A percentile compares a stretch with the other conserved stretches of the same genome.
Evolutionary conservation across 768 basidiomycete species (phyloP).

Genomic region (Phaeolepiota aurea): DNA sequence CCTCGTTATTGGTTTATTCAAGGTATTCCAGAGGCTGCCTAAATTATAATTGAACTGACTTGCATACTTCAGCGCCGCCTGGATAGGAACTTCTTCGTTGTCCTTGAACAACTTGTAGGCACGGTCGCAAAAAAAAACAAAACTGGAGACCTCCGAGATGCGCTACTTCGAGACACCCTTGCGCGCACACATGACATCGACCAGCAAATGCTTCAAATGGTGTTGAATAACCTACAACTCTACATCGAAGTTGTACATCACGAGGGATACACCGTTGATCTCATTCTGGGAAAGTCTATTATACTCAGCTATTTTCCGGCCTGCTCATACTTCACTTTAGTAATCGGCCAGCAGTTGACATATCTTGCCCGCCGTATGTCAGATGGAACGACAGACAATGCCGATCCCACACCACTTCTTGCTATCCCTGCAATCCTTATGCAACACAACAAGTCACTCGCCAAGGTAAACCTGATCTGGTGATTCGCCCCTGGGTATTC

Average conservation of each 20-base stretch:
- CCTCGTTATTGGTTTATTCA: slow-evolving; percentile 48
- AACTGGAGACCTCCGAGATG: slow-evolving; percentile 33
- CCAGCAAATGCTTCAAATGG: slow-evolving; percentile 36
- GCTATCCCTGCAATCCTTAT: slow-evolving; percentile 42
- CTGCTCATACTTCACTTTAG: slow-evolving; percentile 23
- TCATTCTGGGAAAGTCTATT: slow-evolving; percentile 44
- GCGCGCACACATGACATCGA: slow-evolving; percentile 42
- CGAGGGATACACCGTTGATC: slow-evolving; percentile 37
- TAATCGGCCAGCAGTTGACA: slow-evolving; percentile 45
- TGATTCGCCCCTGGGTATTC: slow-evolving; percentile 4
- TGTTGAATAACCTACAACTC: slow-evolving; percentile 45
- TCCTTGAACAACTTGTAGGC: slow-evolving; percentile 40
- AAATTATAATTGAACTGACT: slow-evolving; percentile 1
- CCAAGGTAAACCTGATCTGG: slow-evolving; percentile 40
- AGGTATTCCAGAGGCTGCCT: slow-evolving; percentile 26
- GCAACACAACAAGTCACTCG: slow-evolving; percentile 44
- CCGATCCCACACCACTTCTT: slow-evolving; percentile 53
- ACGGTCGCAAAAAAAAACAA: slow-evolving; percentile 32
- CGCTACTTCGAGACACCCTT: slow-evolving; percentile 50
- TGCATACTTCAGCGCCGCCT: slow-evolving; percentile 32
- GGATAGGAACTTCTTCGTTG: slow-evolving; percentile 39
- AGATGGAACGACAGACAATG: slow-evolving; percentile 37
- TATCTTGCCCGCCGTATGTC: slow-evolving; percentile 48
- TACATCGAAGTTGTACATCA: slow-evolving; percentile 55
- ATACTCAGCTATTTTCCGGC: background rate